Conservation (phyloP, 2,329 filamentous ascomycete genomes). For the Alternaria atra region DNA sequence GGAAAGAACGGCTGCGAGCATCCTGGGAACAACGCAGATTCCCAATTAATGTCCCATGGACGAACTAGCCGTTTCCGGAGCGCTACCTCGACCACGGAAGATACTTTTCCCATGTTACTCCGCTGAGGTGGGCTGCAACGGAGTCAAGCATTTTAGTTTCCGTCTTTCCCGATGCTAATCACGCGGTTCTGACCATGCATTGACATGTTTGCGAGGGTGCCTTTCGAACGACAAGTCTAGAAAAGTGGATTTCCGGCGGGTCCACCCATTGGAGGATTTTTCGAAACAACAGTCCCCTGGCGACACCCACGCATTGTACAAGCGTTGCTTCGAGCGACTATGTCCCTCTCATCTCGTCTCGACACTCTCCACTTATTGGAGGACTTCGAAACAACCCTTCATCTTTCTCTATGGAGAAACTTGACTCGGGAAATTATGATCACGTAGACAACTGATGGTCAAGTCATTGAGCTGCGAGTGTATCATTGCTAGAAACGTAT, state of each 20-base stretch:
- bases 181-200: neutral
- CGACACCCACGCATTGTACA: neutral
- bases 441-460: neutral
- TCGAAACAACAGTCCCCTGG: neutral
- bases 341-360: neutral
- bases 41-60: neutral
- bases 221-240: neutral
- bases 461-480: neutral
- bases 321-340: neutral
- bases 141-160: slow-evolving; percentile 3
- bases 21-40: neutral
- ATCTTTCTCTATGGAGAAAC: slow-evolving; percentile 14
- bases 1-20: neutral
- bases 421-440: slow-evolving; percentile 4
- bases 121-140: neutral
- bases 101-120: neutral
- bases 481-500: slow-evolving; percentile 4
- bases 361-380: neutral
- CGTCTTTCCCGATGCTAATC: slow-evolving; percentile 2
- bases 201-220: neutral
- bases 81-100: neutral
- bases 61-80: neutral
- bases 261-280: neutral
- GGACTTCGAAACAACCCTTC: slow-evolving; percentile 19
- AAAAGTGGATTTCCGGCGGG: neutral